Evolutionary conservation across 2,329 filamentous ascomycete species (phyloP).

Genomic region (Aspergillus pseudotamarii): DNA sequence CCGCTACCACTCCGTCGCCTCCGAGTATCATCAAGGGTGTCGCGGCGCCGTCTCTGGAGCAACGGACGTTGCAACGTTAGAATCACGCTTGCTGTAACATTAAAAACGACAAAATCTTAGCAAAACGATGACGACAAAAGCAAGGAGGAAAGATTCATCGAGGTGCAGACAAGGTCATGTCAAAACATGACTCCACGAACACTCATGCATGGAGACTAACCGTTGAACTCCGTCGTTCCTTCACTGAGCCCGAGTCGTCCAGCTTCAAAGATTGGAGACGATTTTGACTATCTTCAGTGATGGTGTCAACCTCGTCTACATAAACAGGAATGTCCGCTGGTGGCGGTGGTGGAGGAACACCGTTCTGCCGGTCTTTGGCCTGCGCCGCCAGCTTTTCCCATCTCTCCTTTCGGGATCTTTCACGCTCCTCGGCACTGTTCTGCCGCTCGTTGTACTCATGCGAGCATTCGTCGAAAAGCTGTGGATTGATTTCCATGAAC

Average conservation of each 20-base stretch:
- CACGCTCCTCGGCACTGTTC: slow-evolving; percentile 83
- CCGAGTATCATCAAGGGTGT: slow-evolving; percentile 43
- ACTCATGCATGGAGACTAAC: slow-evolving; percentile 43
- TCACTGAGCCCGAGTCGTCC: slow-evolving; percentile 60
- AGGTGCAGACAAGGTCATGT: slow-evolving; percentile 25
- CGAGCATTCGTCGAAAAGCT: slow-evolving; percentile 97
- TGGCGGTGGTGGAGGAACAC: slow-evolving; percentile 40
- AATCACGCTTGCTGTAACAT: slow-evolving; percentile 48
- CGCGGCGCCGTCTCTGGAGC: slow-evolving; percentile 51
- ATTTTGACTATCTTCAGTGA: slow-evolving; percentile 81
- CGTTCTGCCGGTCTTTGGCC: slow-evolving; percentile 69
- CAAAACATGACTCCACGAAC: slow-evolving; percentile 21
- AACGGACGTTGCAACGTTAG: slow-evolving; percentile 49
- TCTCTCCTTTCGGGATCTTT: slow-evolving; percentile 78
- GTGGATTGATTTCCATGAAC: slow-evolving; percentile 99
- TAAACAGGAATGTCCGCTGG: slow-evolving; percentile 48
- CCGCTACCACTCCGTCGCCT: slow-evolving; percentile 46
- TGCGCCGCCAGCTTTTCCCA: slow-evolving; percentile 86
- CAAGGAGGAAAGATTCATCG: slow-evolving; percentile 18
- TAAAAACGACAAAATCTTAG: slow-evolving; percentile 42
- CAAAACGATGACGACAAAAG: slow-evolving; percentile 35
- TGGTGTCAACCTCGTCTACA: slow-evolving; percentile 74
- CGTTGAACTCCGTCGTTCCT: slow-evolving; percentile 55
- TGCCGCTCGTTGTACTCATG: slow-evolving; percentile 97
- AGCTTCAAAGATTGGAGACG: slow-evolving; percentile 87